These are phyloP conservation scores for Oryza nivara DNA, from an alignment of 176 grass and related monocot species.

Conservation along the genomic window DNA sequence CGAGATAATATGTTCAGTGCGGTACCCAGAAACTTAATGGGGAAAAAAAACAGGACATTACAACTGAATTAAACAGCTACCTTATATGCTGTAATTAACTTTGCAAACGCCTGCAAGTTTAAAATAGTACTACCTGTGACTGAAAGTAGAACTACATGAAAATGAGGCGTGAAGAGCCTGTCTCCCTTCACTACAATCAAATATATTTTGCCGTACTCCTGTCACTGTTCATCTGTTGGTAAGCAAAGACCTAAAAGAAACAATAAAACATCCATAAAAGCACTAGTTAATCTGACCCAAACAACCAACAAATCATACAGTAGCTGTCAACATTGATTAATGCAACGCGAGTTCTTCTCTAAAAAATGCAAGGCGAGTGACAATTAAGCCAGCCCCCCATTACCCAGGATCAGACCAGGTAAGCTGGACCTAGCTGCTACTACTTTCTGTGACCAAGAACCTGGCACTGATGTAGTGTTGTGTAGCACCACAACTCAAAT, in stretches of 20 bases:
- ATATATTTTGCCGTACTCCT: conserved; percentile 10
- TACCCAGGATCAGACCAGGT: background rate
- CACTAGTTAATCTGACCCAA: conserved; percentile 34
- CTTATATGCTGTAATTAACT: background rate
- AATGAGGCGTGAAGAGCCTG: conserved; percentile 12
- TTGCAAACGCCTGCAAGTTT: conserved; percentile 17
- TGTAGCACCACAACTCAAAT: background rate
- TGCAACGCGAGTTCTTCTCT: background rate
- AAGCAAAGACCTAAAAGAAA: conserved; percentile 11
- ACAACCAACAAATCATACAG: conserved; percentile 7
- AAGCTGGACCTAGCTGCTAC: background rate
- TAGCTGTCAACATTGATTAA: conserved; percentile 26
- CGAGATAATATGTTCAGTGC: conserved; percentile 20
- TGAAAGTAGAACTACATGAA: conserved; percentile 2
- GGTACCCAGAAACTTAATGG: conserved; percentile 11
- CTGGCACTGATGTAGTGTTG: background rate
- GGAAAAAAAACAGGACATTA: background rate
- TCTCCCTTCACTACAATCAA: conserved; percentile 26
- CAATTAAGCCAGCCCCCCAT: conserved; percentile 27
- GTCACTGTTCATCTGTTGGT: conserved; percentile 39
- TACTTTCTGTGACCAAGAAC: conserved; percentile 18
- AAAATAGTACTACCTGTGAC: background rate
- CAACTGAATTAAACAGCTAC: conserved; percentile 16
- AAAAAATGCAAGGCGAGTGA: background rate
- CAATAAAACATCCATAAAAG: conserved; percentile 29